A percentile compares a stretch with the other conserved stretches of the same genome.
phyloP scores from a whole-genome alignment of 768 basidiomycete genomes.

The Tulasnella sp. region DNA sequence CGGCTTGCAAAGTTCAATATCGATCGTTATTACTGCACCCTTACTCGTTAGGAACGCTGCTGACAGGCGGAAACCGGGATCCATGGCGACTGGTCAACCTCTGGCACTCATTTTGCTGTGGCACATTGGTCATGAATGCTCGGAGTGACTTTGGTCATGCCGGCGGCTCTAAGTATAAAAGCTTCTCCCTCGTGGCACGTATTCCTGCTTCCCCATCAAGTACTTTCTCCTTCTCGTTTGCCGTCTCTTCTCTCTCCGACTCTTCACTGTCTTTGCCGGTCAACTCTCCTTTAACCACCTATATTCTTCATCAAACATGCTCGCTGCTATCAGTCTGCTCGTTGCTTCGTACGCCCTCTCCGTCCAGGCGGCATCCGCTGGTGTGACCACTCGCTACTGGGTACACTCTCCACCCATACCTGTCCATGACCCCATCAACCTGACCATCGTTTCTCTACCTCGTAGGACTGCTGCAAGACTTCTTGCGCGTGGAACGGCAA shows the following conservation, averaged over 20 bases:
- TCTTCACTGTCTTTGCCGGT: background rate
- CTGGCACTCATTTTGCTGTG: background rate
- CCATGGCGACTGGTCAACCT: background rate
- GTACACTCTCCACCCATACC: background rate
- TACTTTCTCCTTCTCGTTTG: background rate
- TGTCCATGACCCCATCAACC: no score
- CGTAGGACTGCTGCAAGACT: slow-evolving; percentile 17
- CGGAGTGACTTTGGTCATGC: background rate
- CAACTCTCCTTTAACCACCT: background rate
- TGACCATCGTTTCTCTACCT: background rate
- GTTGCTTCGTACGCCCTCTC: background rate
- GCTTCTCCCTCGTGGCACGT: background rate
- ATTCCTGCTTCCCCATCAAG: background rate
- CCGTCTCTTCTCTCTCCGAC: background rate
- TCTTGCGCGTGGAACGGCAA: slow-evolving; percentile 17
- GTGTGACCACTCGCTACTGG: slow-evolving; percentile 16
- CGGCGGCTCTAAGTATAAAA: background rate
- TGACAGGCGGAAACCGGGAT: background rate
- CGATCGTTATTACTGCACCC: background rate
- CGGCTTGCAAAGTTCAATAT: background rate
- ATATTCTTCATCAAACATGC: background rate
- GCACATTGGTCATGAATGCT: background rate
- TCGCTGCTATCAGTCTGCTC: background rate
- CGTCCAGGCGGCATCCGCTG: slow-evolving; percentile 9
- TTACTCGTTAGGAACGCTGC: background rate